A percentile compares a stretch with the other conserved stretches of the same genome.
These are phyloP conservation scores for Hordeum marinum DNA, from an alignment of 176 grass and related monocot genomes.

Conservation along the genomic window DNA sequence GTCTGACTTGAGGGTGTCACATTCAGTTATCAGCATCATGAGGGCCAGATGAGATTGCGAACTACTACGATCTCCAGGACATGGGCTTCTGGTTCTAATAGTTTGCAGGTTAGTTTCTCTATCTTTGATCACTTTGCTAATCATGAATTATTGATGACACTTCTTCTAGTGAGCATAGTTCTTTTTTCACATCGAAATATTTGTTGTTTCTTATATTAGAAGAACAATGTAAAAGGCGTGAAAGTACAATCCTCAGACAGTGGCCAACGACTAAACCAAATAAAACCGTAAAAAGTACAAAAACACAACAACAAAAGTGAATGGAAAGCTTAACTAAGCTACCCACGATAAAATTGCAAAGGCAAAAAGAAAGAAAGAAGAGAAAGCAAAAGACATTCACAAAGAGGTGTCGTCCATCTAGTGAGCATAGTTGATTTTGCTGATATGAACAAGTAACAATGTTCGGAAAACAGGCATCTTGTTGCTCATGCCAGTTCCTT, in stretches of 20 bases:
- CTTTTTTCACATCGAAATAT: neutral
- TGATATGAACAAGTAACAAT: constrained; percentile 3
- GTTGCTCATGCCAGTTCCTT: neutral
- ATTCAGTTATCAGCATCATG: constrained; percentile 94
- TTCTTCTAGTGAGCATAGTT: constrained; percentile 18
- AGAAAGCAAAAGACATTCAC: neutral
- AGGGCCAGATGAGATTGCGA: constrained; percentile 88
- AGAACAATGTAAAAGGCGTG: neutral
- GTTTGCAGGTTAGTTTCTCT: constrained; percentile 51
- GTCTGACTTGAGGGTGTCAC: constrained; percentile 17
- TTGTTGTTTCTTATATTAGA: neutral
- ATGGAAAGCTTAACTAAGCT: neutral
- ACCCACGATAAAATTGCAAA: neutral
- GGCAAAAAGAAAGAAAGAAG: neutral
- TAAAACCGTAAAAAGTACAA: neutral
- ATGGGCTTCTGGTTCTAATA: constrained; percentile 68
- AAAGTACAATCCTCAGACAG: neutral
- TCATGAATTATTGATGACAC: neutral
- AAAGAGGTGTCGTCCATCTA: neutral
- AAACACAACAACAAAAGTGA: neutral
- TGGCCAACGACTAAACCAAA: neutral
- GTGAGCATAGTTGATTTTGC: constrained; percentile 25
- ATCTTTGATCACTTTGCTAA: constrained; percentile 18
- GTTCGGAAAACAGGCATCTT: neutral
- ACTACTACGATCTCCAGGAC: constrained; percentile 82